phyloP scores from a whole-genome alignment of 768 basidiomycete genomes.

The Candolleomyces efflorescens region DNA sequence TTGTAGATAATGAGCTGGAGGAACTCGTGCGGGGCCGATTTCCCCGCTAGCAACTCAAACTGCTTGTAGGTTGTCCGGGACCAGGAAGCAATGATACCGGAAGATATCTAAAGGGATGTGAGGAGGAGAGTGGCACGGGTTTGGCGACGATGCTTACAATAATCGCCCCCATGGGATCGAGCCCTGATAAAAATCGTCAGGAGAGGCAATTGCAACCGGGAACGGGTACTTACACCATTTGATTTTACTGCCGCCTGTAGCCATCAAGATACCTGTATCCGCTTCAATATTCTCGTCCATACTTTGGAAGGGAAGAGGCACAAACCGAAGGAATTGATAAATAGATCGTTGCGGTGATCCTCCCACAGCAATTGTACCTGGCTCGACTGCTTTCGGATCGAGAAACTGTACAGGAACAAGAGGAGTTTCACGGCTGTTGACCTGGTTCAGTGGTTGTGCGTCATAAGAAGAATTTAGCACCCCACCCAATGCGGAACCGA shows the following conservation, averaged over 20 bases:
- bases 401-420: conserved; percentile 84
- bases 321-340: conserved; percentile 74
- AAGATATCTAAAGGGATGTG: background rate
- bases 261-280: conserved; percentile 70
- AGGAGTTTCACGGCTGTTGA: conserved; percentile 70
- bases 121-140: background rate
- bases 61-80: conserved; percentile 68
- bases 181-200: conserved; percentile 32
- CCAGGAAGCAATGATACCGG: conserved; percentile 78
- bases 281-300: background rate
- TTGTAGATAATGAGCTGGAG: conserved; percentile 92
- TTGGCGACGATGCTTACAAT: conserved; percentile 44
- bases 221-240: conserved; percentile 64
- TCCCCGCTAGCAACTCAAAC: conserved; percentile 86
- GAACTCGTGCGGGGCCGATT: conserved; percentile 89
- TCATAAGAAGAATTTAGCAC: conserved; percentile 3
- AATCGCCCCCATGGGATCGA: conserved; percentile 77
- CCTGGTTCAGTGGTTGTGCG: background rate
- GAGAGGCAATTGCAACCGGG: background rate
- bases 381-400: conserved; percentile 75
- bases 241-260: conserved; percentile 74
- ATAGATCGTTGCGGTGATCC: conserved; percentile 93
- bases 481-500: conserved; percentile 76
- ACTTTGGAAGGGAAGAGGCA: background rate
- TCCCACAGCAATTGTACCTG: conserved; percentile 97